A percentile compares a stretch with the other conserved stretches of the same genome.
These are phyloP conservation scores for Termitomyces sp. DNA, from an alignment of 768 basidiomycete genomes.

Conservation along the genomic window DNA sequence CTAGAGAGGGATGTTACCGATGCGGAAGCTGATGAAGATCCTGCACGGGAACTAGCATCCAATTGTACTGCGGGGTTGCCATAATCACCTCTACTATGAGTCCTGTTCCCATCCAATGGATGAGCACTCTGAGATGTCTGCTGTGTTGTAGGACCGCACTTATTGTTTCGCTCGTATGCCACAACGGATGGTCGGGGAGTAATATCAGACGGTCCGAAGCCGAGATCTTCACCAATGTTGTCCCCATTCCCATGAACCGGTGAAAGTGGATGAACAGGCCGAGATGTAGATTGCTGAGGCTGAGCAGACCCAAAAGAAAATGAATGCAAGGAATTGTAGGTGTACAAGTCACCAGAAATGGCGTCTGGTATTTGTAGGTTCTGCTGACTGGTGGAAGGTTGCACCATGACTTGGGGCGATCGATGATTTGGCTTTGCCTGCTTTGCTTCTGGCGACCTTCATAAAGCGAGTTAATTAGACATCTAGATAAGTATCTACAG, in stretches of 20 bases:
- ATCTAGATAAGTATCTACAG: background rate
- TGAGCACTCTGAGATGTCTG: constrained; percentile 6
- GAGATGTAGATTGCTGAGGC: constrained; percentile 24
- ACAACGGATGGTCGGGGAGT: constrained; percentile 51
- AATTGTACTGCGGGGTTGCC: constrained; percentile 15
- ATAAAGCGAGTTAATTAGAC: background rate
- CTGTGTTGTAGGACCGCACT: constrained; percentile 31
- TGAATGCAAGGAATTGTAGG: constrained; percentile 39
- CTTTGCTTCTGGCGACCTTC: constrained; percentile 10
- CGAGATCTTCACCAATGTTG: constrained; percentile 31
- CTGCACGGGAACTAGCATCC: constrained; percentile 47
- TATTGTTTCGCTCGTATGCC: constrained; percentile 18
- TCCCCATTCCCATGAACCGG: constrained; percentile 28
- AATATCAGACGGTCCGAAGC: constrained; percentile 31
- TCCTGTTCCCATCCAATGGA: constrained; percentile 2
- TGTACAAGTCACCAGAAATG: constrained; percentile 29
- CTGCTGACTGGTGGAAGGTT: constrained; percentile 2
- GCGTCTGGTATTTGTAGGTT: constrained; percentile 8
- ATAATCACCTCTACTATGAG: constrained; percentile 8
- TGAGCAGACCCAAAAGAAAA: constrained; percentile 46
- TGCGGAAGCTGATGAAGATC: constrained; percentile 40
- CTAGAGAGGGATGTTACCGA: constrained; percentile 41
- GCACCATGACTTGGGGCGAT: constrained; percentile 1
- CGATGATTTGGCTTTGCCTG: constrained; percentile 10
- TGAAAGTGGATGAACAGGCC: constrained; percentile 34